These are phyloP conservation scores for Mycena kentingensis DNA, from an alignment of 768 basidiomycete genomes.

Conservation along the genomic window DNA sequence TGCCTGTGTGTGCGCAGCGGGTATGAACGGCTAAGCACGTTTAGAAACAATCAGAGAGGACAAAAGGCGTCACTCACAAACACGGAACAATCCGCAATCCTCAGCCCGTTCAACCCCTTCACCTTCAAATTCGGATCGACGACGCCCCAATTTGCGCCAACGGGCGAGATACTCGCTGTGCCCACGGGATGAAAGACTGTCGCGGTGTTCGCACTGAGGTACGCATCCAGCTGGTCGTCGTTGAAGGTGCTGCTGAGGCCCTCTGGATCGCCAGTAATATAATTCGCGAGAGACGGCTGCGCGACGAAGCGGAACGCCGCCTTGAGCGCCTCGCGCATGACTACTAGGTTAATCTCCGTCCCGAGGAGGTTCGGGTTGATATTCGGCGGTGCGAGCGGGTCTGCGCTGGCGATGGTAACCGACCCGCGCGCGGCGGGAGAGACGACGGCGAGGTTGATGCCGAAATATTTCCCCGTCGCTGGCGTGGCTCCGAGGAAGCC, in stretches of 20 bases:
- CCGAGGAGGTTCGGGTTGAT: constrained; percentile 49
- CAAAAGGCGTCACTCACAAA: constrained; percentile 25
- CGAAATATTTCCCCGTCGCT: constrained; percentile 26
- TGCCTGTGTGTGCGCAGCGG: constrained; percentile 27
- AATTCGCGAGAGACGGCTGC: constrained; percentile 25
- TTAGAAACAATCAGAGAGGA: not conserved
- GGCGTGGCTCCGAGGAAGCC: constrained; percentile 19
- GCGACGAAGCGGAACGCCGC: constrained; percentile 22
- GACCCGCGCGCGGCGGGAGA: constrained; percentile 33
- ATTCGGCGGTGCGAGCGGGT: constrained; percentile 43
- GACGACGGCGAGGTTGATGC: constrained; percentile 24
- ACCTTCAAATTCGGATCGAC: constrained; percentile 37
- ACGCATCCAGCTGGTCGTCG: constrained; percentile 33
- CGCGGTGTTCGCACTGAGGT: constrained; percentile 23
- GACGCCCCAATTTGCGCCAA: constrained; percentile 30
- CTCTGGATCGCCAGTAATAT: constrained; percentile 14
- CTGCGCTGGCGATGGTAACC: constrained; percentile 37
- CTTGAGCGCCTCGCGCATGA: constrained; percentile 26
- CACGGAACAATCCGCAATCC: constrained; percentile 41
- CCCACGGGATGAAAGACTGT: constrained; percentile 35
- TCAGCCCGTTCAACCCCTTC: constrained; percentile 36
- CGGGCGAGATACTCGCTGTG: constrained; percentile 34
- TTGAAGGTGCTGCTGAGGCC: not conserved
- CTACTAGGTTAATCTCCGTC: constrained; percentile 24
- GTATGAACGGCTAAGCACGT: constrained; percentile 24